These are phyloP conservation scores for Xylariaceae sp. DNA, from an alignment of 2,329 filamentous ascomycete species.

Conservation along the genomic window DNA sequence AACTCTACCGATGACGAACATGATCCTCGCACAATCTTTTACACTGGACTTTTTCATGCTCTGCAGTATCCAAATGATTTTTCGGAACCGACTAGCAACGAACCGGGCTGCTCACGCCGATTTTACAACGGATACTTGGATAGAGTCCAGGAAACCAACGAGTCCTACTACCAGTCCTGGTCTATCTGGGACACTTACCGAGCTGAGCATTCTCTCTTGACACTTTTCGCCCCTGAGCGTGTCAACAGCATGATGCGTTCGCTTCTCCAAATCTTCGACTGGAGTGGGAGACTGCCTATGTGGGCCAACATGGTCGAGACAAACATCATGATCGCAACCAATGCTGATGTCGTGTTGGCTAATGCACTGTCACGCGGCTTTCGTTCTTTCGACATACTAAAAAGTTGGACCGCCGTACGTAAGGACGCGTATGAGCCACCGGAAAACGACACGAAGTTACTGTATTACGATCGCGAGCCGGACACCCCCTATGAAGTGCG, in stretches of 20 bases:
- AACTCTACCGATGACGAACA: conserved; percentile 45
- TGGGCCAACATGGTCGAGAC: conserved; percentile 54
- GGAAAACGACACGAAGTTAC: conserved; percentile 44
- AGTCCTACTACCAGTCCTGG: conserved; percentile 54
- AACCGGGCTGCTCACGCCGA: conserved; percentile 26
- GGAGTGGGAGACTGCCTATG: conserved; percentile 49
- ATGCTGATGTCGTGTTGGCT: conserved; percentile 51
- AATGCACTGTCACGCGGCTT: conserved; percentile 49
- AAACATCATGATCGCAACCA: conserved; percentile 54
- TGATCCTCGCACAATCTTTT: conserved; percentile 49
- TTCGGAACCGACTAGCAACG: conserved; percentile 43
- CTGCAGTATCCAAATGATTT: conserved; percentile 52
- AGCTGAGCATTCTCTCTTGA: conserved; percentile 49
- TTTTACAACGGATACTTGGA: conserved; percentile 53
- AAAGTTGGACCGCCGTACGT: conserved; percentile 47
- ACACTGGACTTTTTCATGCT: conserved; percentile 49
- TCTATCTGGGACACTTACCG: conserved; percentile 54
- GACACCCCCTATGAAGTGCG: conserved; percentile 49
- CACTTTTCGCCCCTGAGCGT: conserved; percentile 49
- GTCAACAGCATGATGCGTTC: conserved; percentile 52
- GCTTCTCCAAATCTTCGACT: conserved; percentile 49
- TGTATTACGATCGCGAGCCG: conserved; percentile 52
- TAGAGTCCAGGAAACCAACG: conserved; percentile 43
- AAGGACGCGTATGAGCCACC: conserved; percentile 50
- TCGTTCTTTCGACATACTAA: conserved; percentile 44